Base-by-base conservation (phyloP, 495 filamentous ascomycete species). In the Daldinia decipiens region DNA sequence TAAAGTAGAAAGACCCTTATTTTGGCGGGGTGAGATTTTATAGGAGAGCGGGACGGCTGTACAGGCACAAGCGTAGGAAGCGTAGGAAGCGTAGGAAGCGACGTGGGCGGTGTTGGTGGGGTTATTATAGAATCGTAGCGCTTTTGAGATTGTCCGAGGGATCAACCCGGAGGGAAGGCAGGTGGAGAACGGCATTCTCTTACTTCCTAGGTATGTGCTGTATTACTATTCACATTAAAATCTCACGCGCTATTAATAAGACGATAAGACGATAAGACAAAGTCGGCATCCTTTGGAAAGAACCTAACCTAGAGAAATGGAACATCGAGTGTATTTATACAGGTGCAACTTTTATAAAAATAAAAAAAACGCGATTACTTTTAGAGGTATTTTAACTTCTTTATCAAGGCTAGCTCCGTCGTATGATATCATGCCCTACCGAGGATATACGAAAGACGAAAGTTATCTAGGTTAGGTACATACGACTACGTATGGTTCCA, bases 21-120 rank as follows among this genome's bases (percentile, higher is more conserved):
- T 57, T 69, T 74, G 68, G 73, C 67, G 74, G 73, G 76, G 70
- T 74, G 63, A 71, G 68, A 71, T 69, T 68, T 73, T 73, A 73
- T 73, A 68, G 9, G 21, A 34, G 52, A 69, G 59, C 40, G 54
- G 68, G 51, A 66, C 34, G 60, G 43, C 45, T 45, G 43, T 27
- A 47, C 63, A 43, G 15, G 38, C 43, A 50, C 24, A 66, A 17
- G 47, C 26, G 52, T 24, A 71, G 40, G 47, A 53, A 56, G 31
- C 53, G 27, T n/a, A n/a, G n/a, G n/a, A 66, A 17, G 47, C 26
- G 52, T 24, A 71, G 40, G 47, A 53, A 56, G 31, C 53, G 27
- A 56, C 53, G 31, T 36, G 27, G 53, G 24, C 27, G 29, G 24
- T 59, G 31, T 45, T 65, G 27, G 70, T 72, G 70, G 70, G 70